Conservation (phyloP, 2,329 filamentous ascomycete species). For the Colletotrichum phormii region DNA sequence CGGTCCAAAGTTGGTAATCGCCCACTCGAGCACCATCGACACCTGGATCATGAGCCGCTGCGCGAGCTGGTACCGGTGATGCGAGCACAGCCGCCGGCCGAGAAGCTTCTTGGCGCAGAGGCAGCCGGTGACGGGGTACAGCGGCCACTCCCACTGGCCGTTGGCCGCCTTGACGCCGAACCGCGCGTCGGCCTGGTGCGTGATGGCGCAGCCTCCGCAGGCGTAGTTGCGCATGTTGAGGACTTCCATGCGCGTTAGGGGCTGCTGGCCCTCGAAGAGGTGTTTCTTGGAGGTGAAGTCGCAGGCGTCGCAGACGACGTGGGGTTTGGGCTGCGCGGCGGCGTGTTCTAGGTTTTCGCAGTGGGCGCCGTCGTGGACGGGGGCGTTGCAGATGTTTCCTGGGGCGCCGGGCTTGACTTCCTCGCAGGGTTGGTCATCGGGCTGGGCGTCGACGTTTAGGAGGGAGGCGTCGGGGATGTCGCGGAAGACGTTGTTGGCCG, state of each 20-base stretch:
- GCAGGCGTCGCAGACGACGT: constrained; percentile 43
- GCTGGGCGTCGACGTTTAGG: background rate
- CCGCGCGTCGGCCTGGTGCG: background rate
- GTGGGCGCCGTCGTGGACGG: background rate
- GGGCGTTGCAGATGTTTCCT: background rate
- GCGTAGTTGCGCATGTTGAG: constrained; percentile 50
- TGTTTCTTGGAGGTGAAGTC: constrained; percentile 35
- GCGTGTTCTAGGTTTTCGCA: constrained; percentile 41
- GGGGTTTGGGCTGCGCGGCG: background rate
- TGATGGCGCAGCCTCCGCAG: constrained; percentile 46
- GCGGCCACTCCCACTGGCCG: background rate
- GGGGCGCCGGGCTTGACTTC: background rate
- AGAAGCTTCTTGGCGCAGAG: constrained; percentile 50
- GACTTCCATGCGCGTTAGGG: constrained; percentile 41
- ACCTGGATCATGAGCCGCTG: constrained; percentile 40
- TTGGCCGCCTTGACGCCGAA: constrained; percentile 8
- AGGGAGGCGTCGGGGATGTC: constrained; percentile 32
- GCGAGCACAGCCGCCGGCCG: constrained; percentile 46
- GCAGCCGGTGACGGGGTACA: constrained; percentile 49
- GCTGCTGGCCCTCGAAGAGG: constrained; percentile 33
- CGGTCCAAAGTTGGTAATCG: constrained; percentile 39
- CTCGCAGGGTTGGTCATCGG: constrained; percentile 14
- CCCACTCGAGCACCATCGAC: constrained; percentile 44
- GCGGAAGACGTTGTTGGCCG: constrained; percentile 29
- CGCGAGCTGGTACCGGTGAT: constrained; percentile 48